These are phyloP conservation scores for Tylopilus sp. DNA, from an alignment of 768 basidiomycete species.

Conservation along the genomic window DNA sequence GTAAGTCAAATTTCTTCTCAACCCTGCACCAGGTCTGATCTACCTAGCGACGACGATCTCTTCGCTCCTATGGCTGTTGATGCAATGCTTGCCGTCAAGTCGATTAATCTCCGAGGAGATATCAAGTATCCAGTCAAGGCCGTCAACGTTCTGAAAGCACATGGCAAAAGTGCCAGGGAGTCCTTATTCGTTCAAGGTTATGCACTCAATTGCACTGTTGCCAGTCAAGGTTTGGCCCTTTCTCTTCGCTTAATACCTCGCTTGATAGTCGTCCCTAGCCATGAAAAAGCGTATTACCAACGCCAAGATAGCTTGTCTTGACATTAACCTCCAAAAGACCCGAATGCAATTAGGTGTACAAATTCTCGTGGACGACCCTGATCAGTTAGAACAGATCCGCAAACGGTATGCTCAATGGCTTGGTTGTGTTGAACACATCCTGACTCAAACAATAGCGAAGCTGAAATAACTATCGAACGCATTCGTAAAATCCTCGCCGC, in stretches of 20 bases:
- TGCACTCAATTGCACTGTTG: constrained; percentile 97
- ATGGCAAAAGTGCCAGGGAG: constrained; percentile 93
- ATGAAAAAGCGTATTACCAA: constrained; percentile 94
- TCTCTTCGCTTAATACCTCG: background rate
- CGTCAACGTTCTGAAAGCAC: constrained; percentile 96
- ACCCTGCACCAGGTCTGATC: constrained; percentile 1
- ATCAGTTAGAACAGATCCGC: constrained; percentile 94
- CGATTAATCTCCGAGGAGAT: constrained; percentile 90
- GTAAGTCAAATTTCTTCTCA: constrained; percentile 48
- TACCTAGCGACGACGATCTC: constrained; percentile 84
- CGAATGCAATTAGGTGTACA: constrained; percentile 98
- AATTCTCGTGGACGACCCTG: constrained; percentile 94
- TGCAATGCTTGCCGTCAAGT: constrained; percentile 96
- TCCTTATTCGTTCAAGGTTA: constrained; percentile 95
- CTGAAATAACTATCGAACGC: constrained; percentile 93
- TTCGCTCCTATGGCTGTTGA: constrained; percentile 99
- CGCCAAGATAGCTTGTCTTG: constrained; percentile 97
- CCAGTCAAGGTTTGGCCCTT: constrained; percentile 83
- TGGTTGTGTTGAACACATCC: background rate
- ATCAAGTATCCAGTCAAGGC: constrained; percentile 99
- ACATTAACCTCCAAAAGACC: constrained; percentile 94
- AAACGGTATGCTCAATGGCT: constrained; percentile 56
- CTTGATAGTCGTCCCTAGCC: constrained; percentile 44
- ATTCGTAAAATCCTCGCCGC: constrained; percentile 94
- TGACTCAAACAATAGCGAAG: constrained; percentile 59